Conservation (phyloP, 1,139 yeast genomes). For the Candida neerlandica region DNA sequence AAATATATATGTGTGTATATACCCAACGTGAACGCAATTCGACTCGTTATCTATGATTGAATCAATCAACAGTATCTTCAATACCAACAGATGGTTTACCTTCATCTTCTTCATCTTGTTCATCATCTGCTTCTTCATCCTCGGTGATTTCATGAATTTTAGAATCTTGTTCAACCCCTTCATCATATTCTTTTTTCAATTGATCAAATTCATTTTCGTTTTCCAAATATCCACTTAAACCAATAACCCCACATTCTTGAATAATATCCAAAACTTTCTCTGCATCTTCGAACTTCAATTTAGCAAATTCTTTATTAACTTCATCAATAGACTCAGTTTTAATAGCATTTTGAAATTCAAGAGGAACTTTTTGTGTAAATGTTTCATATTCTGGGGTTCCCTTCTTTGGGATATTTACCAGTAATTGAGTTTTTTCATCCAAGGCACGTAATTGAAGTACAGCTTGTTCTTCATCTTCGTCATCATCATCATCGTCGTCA, state of each 20-base stretch:
- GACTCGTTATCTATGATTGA: no score
- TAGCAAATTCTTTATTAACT: conserved; percentile 81
- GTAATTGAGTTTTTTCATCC: conserved; percentile 79
- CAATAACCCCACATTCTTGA: conserved; percentile 81
- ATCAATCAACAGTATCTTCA: conserved; percentile 30
- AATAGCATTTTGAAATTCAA: conserved; percentile 75
- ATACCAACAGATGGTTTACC: conserved; percentile 16
- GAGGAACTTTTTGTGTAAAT: conserved; percentile 57
- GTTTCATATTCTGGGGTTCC: conserved; percentile 56
- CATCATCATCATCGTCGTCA: conserved; percentile 24
- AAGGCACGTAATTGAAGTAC: conserved; percentile 85
- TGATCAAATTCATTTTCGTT: conserved; percentile 74
- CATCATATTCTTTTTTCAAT: conserved; percentile 52
- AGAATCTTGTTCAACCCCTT: conserved; percentile 20
- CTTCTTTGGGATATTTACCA: conserved; percentile 69
- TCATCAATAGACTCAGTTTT: conserved; percentile 69
- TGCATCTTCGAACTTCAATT: conserved; percentile 77
- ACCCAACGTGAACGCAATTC: not conserved
- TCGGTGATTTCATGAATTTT: conserved; percentile 7
- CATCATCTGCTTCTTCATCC: conserved; percentile 6
- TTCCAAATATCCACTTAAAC: conserved; percentile 75
- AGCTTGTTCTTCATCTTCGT: conserved; percentile 70
- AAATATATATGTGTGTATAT: not conserved
- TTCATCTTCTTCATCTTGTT: conserved; percentile 9
- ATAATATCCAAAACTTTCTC: conserved; percentile 74